Conservation (phyloP, 768 basidiomycete genomes). For the Heimioporus sp. region DNA sequence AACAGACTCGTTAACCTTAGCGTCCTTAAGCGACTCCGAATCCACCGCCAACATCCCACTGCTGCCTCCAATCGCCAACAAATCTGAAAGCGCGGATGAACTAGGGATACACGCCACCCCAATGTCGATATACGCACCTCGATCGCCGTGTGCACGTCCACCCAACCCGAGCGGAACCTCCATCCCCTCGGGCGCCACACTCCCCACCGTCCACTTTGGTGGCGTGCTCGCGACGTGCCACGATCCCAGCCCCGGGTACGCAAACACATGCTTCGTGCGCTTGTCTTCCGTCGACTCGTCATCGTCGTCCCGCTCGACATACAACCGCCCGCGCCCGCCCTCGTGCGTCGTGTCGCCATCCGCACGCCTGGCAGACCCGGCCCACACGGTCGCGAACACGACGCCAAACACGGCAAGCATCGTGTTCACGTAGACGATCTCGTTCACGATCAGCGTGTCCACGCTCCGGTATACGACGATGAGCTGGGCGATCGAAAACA, state of each 20-base stretch:
- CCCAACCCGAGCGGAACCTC: no score
- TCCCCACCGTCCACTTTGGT: constrained; percentile 5
- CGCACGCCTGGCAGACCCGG: constrained; percentile 1
- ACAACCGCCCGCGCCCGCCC: no score
- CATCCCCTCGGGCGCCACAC: neutral
- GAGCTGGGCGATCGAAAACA: constrained; percentile 31
- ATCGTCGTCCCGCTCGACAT: no score
- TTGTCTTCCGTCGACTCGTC: neutral
- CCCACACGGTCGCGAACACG: constrained; percentile 34
- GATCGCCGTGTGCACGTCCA: no score
- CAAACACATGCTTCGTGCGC: neutral
- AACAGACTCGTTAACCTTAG: no score
- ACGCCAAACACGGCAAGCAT: constrained; percentile 33
- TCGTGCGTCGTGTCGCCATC: no score
- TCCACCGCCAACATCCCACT: no score
- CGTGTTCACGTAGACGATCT: constrained; percentile 28
- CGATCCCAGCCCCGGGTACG: constrained; percentile 14
- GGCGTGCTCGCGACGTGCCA: constrained; percentile 16
- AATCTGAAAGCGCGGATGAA: no score
- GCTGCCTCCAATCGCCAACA: no score
- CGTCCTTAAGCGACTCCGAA: no score
- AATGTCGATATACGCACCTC: no score
- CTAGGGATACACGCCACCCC: no score
- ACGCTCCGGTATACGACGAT: constrained; percentile 28
- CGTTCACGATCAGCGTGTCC: constrained; percentile 20